Evolutionary conservation across 1,284 basidiomycete species (phyloP).

Genomic region (Melampsora americana): DNA sequence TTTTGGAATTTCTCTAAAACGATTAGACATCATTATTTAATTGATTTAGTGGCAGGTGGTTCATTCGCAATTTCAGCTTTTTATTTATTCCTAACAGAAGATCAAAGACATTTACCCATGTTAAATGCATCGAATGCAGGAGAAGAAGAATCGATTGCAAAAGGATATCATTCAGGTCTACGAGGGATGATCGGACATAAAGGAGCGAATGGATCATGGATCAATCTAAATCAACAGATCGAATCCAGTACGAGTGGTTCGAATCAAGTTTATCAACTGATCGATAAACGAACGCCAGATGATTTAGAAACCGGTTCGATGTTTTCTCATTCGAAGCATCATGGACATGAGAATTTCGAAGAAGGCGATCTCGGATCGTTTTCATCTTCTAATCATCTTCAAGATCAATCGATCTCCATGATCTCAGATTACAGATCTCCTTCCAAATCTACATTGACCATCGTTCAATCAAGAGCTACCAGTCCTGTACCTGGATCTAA

Average conservation of each 20-base stretch:
- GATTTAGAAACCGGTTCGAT: no score
- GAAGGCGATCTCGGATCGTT: not conserved
- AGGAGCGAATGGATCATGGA: constrained; percentile 40
- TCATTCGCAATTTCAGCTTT: constrained; percentile 83
- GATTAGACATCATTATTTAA: constrained; percentile 74
- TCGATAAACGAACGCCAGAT: no score
- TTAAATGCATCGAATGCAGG: constrained; percentile 39
- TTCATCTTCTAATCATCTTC: not conserved
- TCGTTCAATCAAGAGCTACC: not conserved
- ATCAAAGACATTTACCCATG: constrained; percentile 53
- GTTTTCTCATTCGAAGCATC: no score
- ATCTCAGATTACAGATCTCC: not conserved
- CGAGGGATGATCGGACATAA: constrained; percentile 41
- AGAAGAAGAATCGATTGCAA: constrained; percentile 43
- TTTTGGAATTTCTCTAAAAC: no score
- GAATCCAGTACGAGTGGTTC: not conserved
- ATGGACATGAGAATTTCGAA: not conserved
- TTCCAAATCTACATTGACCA: not conserved
- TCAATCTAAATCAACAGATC: not conserved
- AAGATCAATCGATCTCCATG: not conserved
- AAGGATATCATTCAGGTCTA: constrained; percentile 40
- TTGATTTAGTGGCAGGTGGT: constrained; percentile 90
- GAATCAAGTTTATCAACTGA: no score
- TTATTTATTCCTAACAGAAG: constrained; percentile 80
- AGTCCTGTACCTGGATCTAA: not conserved